Evolutionary conservation across 2,329 filamentous ascomycete genomes (phyloP), one percentile per base, ranked within the genome.

Genomic region (Alternaria brassicicola): DNA sequence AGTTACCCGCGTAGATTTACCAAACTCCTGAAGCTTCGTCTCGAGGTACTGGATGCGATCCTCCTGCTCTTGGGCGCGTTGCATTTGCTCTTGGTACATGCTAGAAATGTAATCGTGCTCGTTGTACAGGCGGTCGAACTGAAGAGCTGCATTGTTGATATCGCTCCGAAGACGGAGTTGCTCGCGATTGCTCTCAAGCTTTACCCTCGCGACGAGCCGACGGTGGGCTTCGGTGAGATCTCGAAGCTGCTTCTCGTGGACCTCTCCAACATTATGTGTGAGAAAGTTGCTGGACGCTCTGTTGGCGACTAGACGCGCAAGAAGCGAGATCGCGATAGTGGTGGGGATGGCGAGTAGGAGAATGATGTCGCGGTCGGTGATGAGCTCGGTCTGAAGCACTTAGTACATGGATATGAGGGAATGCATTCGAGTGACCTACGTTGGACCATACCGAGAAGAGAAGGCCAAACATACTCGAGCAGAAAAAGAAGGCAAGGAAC

Each of bases 11-110:
- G 52, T 53, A 7, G 19, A 25, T 10, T 57, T 52, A 9, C 58
- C 54, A 7, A 52, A 56, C 48, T 76, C 73, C 33, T 65, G 59
- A 1, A 76, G 50, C 57, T 64, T 73, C 12, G 52, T 56, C 30
- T 75, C 64, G 17, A 78, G 66, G 10, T 76, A 73, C 3, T 54
- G 45, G 46, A 77, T 72, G 19, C 68, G 71, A n/a, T 61, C 59
- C 21, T 69, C 66, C 39, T 67, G 70, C 57, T 75, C 73, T 28
- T 67, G 54, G 21, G 48, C 55, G 31, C 25, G 28, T 42, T 52
- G 65, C 38, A 62, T 60, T 25, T 66, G 58, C 25, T 66, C 60
- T 30, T 63, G 65, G 12, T 61, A 66, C 42, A 56, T 51, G 15
- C 31, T 33, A 4, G 45, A 50, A n/a, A 66, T 59, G 39, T 56